phyloP scores from a whole-genome alignment of 257 asterid genomes.

The Knoxia roxburghii region DNA sequence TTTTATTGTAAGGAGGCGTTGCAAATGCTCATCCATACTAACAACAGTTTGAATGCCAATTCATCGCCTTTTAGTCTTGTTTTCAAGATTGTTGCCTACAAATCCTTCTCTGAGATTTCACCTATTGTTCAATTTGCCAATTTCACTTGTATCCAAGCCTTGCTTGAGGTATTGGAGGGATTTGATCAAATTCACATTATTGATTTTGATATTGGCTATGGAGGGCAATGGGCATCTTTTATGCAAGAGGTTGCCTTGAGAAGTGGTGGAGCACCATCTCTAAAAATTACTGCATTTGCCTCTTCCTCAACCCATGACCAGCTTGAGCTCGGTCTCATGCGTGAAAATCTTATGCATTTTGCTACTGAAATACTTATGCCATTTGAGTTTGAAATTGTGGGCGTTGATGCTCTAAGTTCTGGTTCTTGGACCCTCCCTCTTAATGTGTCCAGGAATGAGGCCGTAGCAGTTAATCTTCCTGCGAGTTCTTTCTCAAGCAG shows the following conservation, averaged over 20 bases:
- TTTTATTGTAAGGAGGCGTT: conserved; percentile 84
- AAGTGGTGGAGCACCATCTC: conserved; percentile 52
- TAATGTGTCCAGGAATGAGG: conserved; percentile 46
- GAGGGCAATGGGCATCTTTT: conserved; percentile 94
- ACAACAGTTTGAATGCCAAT: conserved; percentile 20
- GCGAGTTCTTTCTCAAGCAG: conserved; percentile 48
- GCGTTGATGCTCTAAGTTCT: conserved; percentile 55
- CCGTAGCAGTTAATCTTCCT: conserved; percentile 73
- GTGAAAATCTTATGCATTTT: conserved; percentile 73
- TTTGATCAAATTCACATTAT: conserved; percentile 61
- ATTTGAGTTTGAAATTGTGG: conserved; percentile 60
- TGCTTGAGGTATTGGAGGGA: conserved; percentile 77
- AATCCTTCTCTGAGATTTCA: conserved; percentile 83
- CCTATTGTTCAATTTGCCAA: conserved; percentile 82
- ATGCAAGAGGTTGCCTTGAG: conserved; percentile 90
- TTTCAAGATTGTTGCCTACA: conserved; percentile 80
- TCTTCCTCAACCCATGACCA: conserved; percentile 68
- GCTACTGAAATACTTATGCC: conserved; percentile 61
- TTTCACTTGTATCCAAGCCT: conserved; percentile 83
- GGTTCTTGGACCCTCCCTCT: conserved; percentile 61
- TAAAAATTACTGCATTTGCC: conserved; percentile 74
- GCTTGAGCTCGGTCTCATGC: conserved; percentile 66
- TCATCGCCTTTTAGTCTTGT: conserved; percentile 65
- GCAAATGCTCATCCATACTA: conserved; percentile 47
- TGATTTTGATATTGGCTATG: conserved; percentile 91